phyloP scores from a whole-genome alignment of 345 rosid species.

The Kandelia obovata region DNA sequence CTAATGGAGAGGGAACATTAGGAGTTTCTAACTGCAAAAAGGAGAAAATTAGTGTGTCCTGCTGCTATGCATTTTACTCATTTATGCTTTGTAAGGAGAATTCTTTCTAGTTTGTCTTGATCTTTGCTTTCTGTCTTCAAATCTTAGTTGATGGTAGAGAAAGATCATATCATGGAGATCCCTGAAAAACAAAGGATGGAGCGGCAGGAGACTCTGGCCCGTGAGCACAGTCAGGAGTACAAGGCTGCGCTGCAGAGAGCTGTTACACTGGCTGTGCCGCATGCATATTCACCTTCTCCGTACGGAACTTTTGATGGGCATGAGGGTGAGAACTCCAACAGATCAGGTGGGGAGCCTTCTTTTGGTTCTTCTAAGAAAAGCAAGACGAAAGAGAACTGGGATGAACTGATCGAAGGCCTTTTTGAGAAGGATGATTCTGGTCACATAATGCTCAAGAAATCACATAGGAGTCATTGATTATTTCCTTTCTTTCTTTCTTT shows the following conservation, averaged over 20 bases:
- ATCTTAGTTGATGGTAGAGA: slow-evolving; percentile 69
- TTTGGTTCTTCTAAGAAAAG: slow-evolving; percentile 25
- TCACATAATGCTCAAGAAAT: slow-evolving; percentile 46
- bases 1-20: not conserved
- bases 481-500: not conserved
- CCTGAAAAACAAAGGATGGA: slow-evolving; percentile 86
- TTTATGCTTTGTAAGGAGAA: too few species aligned
- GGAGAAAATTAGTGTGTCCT: too few species aligned
- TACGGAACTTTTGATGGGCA: slow-evolving; percentile 75
- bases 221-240: slow-evolving; percentile 69
- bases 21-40: not conserved
- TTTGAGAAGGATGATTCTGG: slow-evolving; percentile 69
- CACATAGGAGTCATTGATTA: slow-evolving; percentile 27
- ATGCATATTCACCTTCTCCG: slow-evolving; percentile 52
- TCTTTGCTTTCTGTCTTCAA: not conserved
- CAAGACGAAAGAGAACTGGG: slow-evolving; percentile 56
- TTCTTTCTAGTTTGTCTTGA: not conserved
- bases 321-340: slow-evolving; percentile 38
- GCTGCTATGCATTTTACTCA: not conserved
- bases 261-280: slow-evolving; percentile 69
- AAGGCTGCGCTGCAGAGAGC: slow-evolving; percentile 85
- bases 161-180: slow-evolving; percentile 57
- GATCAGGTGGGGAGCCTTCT: slow-evolving; percentile 39
- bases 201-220: slow-evolving; percentile 64
- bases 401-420: slow-evolving; percentile 63